Evolutionary conservation across 768 basidiomycete species (phyloP), one percentile per base, ranked within the genome.

Genomic region (Xerocomus spinulosus): DNA sequence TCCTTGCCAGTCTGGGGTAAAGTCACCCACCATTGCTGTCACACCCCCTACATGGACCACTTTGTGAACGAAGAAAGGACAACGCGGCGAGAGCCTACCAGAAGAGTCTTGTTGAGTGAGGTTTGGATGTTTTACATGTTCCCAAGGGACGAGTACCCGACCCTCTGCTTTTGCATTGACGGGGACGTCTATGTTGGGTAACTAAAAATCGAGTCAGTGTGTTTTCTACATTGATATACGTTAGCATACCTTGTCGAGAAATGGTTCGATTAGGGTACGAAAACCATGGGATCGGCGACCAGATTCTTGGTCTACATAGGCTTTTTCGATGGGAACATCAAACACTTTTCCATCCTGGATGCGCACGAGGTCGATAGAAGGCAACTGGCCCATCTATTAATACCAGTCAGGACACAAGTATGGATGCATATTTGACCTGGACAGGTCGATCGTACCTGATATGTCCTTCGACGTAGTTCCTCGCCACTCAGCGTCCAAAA

Each of bases 161-260:
- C 95, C 91, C 69, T 98, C 96, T 1, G 93, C 87, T 69, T 86
- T 88, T 20, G 88, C 82, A 58, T 97, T 98, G 69, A 99, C 82
- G 0, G 96, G 82, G 54, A 99, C 83, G 58, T 96, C 87, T 84
- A 99, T 84, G 71, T 98, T 83, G 12, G 95, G 94, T 4, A 98
- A 77, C 83, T 92, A 37, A 30, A 20, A 32, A 25, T 4, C 17
- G 9, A 9, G 29, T 56, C 14, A 51, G 21, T 3, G 36, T 23
- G 3, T 28, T 2, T 28, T 30, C 17, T 14, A 8, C 17, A 38
- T 21, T 15, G 15, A 23, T 10, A 2, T 18, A 9, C 4, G 10
- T 68, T 75, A 43, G n/a, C 20, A n/a, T 50, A 87, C 88, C 59
- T 75, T 74, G 48, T 77, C 61, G 48, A 75, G 76, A 61, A 92